A percentile compares a stretch with the other conserved stretches of the same genome.
Evolutionary conservation across 2,329 filamentous ascomycete species (phyloP).

Genomic region (Rosellinia necatrix): DNA sequence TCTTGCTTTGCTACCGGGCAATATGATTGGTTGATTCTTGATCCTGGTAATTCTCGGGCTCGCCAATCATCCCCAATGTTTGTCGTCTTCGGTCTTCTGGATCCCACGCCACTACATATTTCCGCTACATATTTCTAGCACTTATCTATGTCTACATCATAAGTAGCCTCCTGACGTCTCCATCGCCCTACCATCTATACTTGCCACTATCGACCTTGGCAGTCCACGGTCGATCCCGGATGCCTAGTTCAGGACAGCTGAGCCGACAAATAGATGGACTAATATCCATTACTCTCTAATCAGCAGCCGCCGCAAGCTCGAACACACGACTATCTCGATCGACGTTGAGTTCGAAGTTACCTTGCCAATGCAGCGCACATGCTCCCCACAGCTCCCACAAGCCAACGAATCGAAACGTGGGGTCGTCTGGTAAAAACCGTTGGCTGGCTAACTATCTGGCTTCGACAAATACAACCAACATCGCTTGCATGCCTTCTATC

Average conservation of each 20-base stretch:
- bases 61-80: too few species aligned
- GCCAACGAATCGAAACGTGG: conserved; percentile 17
- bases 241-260: conserved; percentile 12
- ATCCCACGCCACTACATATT: too few species aligned
- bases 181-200: too few species aligned
- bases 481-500: not conserved
- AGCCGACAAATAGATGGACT: not conserved
- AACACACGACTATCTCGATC: not conserved
- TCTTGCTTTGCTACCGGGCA: too few species aligned
- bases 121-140: too few species aligned
- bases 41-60: too few species aligned
- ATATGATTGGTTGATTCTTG: too few species aligned
- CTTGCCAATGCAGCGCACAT: conserved; percentile 14
- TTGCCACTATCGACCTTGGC: not conserved
- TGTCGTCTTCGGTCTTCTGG: too few species aligned
- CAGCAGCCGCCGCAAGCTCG: not conserved
- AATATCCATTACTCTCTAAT: not conserved
- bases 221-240: conserved; percentile 3
- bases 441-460: conserved; percentile 8
- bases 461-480: conserved; percentile 6
- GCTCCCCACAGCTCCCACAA: conserved; percentile 1
- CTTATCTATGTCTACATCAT: too few species aligned
- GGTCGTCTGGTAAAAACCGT: conserved; percentile 5
- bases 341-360: conserved; percentile 4
- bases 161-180: too few species aligned